Evolutionary conservation across 768 basidiomycete species (phyloP), one percentile per base, ranked within the genome.

Genomic region (Boletus rufocinnamomeus): DNA sequence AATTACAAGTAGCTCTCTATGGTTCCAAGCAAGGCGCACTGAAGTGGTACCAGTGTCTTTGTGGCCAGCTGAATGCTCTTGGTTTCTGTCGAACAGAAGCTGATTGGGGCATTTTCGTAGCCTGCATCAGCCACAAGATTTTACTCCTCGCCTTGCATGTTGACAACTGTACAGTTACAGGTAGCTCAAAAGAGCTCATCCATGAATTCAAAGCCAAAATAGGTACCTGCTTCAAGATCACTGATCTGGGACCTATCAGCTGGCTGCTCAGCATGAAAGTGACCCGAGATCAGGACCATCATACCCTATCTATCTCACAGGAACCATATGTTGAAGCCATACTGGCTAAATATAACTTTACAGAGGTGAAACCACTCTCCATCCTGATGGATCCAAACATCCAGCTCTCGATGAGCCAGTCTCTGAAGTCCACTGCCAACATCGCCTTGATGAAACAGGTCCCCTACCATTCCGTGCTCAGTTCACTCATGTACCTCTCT

Each of bases 241-340:
- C 41, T 4, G 21, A 43, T 7, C 13, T 43, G 1, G 41, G 41
- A 7, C 21, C 41, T 6, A 23, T 43, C 4, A 21, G 41, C n/a
- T 43, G 34, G 65, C 32, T 66, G 0, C 49, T 66, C 0, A 21
- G 57, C 0, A 60, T 65, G 51, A 56, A 63, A 16, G 59, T 65
- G 0, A 60, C 19, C 0, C 2, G 17, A 0, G 27, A 64, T 37
- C 17, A 19, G 6, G 8, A 7, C 4, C 8, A 44, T 53, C 1
- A n/a, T 30, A 6, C 27, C 6, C 4, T 62, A 0, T 35, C 47
- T 6, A 14, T 61, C 0, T 61, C 45, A 0, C 57, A 64, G 16
- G 38, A 62, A n/a, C 32, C 48, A 0, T 64, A 48, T 16, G 32
- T 64, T 7, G 32, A 62, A 0, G 40, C 40, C 3, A n/a, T n/a